Percentiles rank a stretch among this genome's conserved stretches.
phyloP scores from a whole-genome alignment of 306 rosid species.

The Delonix regia region DNA sequence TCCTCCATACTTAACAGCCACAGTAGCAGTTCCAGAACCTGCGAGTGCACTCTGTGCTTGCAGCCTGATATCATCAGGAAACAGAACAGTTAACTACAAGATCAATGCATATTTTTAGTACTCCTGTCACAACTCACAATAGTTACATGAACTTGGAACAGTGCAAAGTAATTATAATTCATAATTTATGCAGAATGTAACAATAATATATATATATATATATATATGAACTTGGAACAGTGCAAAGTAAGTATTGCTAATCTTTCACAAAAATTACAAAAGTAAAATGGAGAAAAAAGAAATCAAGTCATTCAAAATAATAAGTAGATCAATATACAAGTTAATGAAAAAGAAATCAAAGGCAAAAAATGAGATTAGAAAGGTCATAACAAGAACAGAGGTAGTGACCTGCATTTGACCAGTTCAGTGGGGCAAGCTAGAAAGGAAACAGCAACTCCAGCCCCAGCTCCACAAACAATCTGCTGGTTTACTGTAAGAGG shows the following conservation, averaged over 20 bases:
- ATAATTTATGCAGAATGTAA: neutral
- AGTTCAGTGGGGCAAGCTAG: conserved; percentile 96
- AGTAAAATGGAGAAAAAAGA: neutral
- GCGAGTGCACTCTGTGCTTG: conserved; percentile 95
- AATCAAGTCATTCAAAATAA: neutral
- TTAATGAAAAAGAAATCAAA: neutral
- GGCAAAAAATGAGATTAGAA: conserved; percentile 5
- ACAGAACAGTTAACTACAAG: conserved; percentile 2
- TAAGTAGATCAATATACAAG: neutral
- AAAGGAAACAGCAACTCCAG: conserved; percentile 94
- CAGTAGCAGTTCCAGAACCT: conserved; percentile 54
- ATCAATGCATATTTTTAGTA: conserved; percentile 8
- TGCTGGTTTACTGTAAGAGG: conserved; percentile 80
- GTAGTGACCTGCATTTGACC: conserved; percentile 87
- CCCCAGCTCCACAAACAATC: conserved; percentile 83
- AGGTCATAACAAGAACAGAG: neutral
- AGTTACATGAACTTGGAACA: neutral
- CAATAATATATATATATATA: neutral
- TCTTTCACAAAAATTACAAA: neutral
- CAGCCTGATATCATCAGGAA: conserved; percentile 57
- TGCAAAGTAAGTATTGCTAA: neutral
- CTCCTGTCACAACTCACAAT: neutral
- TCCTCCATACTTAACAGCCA: conserved; percentile 87
- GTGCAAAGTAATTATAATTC: neutral
- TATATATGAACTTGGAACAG: neutral